Percentiles rank a stretch among this genome's conserved stretches.
These are phyloP conservation scores for Amanita polypyramis DNA, from an alignment of 768 basidiomycete genomes.

Conservation along the genomic window DNA sequence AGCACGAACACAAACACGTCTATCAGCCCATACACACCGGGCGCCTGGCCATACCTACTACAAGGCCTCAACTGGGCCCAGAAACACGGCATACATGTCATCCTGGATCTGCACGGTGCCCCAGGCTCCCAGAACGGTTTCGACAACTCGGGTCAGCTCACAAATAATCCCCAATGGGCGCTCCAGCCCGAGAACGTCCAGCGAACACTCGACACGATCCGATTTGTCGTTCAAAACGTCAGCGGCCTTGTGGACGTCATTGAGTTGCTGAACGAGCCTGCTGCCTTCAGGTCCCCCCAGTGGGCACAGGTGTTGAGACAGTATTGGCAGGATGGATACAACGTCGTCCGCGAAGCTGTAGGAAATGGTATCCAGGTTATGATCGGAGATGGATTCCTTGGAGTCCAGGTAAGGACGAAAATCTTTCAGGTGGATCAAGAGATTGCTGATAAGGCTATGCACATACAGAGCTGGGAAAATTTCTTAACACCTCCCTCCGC, in stretches of 20 bases:
- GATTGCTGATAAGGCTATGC: background rate
- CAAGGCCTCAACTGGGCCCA: constrained; percentile 56
- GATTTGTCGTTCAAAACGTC: constrained; percentile 40
- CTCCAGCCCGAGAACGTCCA: constrained; percentile 34
- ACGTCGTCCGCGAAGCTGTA: constrained; percentile 38
- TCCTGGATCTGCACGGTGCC: constrained; percentile 71
- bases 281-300: constrained; percentile 34
- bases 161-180: constrained; percentile 46
- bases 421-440: background rate
- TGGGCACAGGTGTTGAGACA: constrained; percentile 35
- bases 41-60: constrained; percentile 63
- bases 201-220: constrained; percentile 48
- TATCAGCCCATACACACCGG: constrained; percentile 43
- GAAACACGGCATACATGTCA: constrained; percentile 50
- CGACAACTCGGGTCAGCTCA: constrained; percentile 68
- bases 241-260: constrained; percentile 51
- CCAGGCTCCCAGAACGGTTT: constrained; percentile 60
- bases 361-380: constrained; percentile 45
- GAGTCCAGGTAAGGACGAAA: constrained; percentile 31
- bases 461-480: constrained; percentile 40
- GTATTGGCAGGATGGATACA: constrained; percentile 54
- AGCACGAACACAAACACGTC: constrained; percentile 40
- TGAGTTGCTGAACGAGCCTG: constrained; percentile 64
- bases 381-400: constrained; percentile 66
- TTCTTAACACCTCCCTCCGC: constrained; percentile 45